Conservation (phyloP, 1,139 yeast genomes). For the Saccharomyces hybrid region DNA sequence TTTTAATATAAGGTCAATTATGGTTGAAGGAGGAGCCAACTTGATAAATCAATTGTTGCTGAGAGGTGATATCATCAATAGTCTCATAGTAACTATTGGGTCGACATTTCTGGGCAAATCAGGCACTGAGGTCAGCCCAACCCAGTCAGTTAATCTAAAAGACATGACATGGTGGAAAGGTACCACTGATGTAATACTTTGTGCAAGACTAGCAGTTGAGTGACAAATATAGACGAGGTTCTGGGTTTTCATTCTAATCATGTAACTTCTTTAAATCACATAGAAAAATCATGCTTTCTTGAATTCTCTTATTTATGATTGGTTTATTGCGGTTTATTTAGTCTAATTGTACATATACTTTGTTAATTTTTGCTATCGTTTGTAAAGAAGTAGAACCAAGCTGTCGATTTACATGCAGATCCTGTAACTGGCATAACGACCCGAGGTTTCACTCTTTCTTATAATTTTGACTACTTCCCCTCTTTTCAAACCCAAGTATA, state of each 20-base stretch:
- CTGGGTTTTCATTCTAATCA: background rate
- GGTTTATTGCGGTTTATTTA: background rate
- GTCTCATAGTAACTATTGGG: slow-evolving; percentile 74
- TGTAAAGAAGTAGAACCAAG: background rate
- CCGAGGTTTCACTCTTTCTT: slow-evolving; percentile 94
- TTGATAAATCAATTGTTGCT: slow-evolving; percentile 59
- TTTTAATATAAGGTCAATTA: slow-evolving; percentile 50
- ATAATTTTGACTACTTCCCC: slow-evolving; percentile 97
- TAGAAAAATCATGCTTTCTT: background rate
- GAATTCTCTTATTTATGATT: background rate
- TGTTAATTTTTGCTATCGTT: slow-evolving; percentile 3
- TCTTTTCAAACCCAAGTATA: slow-evolving; percentile 87
- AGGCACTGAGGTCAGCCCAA: slow-evolving; percentile 73
- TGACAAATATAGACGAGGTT: background rate
- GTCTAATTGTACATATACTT: background rate
- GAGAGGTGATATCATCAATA: slow-evolving; percentile 40
- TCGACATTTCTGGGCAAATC: slow-evolving; percentile 65
- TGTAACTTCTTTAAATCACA: background rate
- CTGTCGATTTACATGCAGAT: slow-evolving; percentile 60
- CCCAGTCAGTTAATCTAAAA: slow-evolving; percentile 32
- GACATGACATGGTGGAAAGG: slow-evolving; percentile 80
- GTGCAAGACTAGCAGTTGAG: slow-evolving; percentile 32
- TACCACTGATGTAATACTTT: slow-evolving; percentile 52
- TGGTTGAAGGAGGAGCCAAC: slow-evolving; percentile 93
- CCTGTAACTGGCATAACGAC: slow-evolving; percentile 97